phyloP scores from a whole-genome alignment of 164 flowering plant genomes.

The Magnolia changhungtana region DNA sequence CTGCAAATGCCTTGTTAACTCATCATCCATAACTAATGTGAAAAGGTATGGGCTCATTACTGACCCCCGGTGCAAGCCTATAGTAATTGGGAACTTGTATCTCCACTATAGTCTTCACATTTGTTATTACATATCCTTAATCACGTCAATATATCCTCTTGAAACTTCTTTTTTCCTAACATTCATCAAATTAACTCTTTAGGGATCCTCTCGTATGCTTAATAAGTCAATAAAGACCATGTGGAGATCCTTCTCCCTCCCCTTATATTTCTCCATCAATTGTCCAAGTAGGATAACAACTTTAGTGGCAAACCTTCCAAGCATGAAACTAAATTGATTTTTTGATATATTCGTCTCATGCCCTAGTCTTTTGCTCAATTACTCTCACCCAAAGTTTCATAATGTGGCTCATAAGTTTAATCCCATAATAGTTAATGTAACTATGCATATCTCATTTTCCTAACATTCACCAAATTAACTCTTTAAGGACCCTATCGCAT shows the following conservation, averaged over 20 bases:
- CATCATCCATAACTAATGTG: background rate
- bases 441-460: no score
- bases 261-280: background rate
- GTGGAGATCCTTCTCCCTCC: background rate
- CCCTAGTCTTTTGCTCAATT: background rate
- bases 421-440: background rate
- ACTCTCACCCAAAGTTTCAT: background rate
- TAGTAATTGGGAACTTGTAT: background rate
- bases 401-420: background rate
- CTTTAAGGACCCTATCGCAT: no score
- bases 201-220: background rate
- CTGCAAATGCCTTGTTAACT: background rate
- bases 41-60: background rate
- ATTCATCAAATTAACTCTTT: background rate
- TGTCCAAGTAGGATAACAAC: background rate
- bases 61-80: background rate
- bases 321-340: background rate
- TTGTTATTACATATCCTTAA: background rate
- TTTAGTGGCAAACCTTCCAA: background rate
- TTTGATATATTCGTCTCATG: background rate
- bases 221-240: background rate
- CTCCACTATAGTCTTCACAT: background rate
- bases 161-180: background rate
- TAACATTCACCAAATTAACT: no score
- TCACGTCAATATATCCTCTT: background rate